Conservation (phyloP, 2,329 filamentous ascomycete species). For the Trichoderma cornu-damae region DNA sequence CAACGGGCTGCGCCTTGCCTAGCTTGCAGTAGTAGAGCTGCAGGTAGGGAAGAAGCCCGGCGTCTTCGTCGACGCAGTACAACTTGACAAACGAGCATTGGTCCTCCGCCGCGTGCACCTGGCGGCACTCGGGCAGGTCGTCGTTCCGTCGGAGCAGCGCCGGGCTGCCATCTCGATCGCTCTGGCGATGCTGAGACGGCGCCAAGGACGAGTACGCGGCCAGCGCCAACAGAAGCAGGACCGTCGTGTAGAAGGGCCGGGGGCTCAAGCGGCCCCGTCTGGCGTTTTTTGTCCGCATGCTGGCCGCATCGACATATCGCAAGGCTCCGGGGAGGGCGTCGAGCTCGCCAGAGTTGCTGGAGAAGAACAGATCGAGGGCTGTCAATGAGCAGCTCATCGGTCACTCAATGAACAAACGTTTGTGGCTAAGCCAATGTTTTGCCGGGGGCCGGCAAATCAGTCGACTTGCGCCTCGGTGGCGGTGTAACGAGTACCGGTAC, state of each 20-base stretch:
- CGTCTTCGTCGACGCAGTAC: slow-evolving; percentile 84
- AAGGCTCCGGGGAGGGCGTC: background rate
- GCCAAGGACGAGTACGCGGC: slow-evolving; percentile 40
- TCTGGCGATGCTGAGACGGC: slow-evolving; percentile 21
- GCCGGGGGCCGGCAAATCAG: background rate
- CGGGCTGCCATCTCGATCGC: slow-evolving; percentile 14
- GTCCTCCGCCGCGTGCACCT: slow-evolving; percentile 71
- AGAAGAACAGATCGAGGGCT: background rate
- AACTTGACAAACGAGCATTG: slow-evolving; percentile 80
- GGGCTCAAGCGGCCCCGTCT: slow-evolving; percentile 37
- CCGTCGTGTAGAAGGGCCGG: slow-evolving; percentile 47
- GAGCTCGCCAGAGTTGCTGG: background rate
- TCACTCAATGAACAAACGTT: too few relatives aligned
- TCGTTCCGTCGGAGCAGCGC: slow-evolving; percentile 26
- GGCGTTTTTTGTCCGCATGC: slow-evolving; percentile 15
- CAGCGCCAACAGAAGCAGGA: slow-evolving; percentile 44
- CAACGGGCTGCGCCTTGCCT: slow-evolving; percentile 61
- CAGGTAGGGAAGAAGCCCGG: slow-evolving; percentile 83
- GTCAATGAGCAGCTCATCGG: background rate
- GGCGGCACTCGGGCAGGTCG: slow-evolving; percentile 57
- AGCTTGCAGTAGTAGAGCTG: slow-evolving; percentile 85
- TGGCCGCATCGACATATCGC: slow-evolving; percentile 15
- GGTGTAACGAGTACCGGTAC: background rate
- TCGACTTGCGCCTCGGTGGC: background rate
- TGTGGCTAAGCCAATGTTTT: background rate